These are phyloP conservation scores for Tritrichomonas musculus DNA, from an alignment of 208 protist species.

Conservation along the genomic window DNA sequence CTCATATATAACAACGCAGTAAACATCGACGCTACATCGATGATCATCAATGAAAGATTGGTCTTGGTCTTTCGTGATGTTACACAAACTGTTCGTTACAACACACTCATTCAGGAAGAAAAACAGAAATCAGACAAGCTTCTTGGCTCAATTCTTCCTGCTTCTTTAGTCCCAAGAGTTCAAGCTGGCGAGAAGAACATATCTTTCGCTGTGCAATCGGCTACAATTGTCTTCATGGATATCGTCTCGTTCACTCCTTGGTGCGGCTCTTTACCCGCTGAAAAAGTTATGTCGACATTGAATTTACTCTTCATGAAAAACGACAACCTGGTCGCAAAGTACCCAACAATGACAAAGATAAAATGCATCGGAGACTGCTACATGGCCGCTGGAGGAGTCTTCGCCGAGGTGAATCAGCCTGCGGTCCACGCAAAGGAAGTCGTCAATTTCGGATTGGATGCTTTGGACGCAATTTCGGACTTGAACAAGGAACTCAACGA, in stretches of 20 bases:
- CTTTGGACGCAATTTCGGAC: neutral
- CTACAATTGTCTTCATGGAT: neutral
- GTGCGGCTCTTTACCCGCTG: neutral
- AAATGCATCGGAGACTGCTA: neutral
- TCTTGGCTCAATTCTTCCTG: neutral
- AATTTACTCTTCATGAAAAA: neutral
- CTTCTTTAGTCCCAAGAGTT: neutral
- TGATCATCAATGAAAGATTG: too few relatives aligned
- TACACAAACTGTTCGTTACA: neutral
- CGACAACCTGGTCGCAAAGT: neutral
- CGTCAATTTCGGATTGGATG: neutral
- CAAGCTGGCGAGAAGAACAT: neutral
- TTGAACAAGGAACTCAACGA: neutral
- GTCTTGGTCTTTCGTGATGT: neutral
- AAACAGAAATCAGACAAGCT: neutral
- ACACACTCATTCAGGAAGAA: neutral
- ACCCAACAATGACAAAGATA: neutral
- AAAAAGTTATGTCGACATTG: neutral
- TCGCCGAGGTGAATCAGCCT: neutral
- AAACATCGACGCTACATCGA: too few relatives aligned
- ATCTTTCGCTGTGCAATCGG: neutral
- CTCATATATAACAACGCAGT: too few relatives aligned
- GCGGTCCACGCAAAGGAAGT: neutral
- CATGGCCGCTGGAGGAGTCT: neutral
- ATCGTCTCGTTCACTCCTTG: neutral